A percentile compares a stretch with the other conserved stretches of the same genome.
These are phyloP conservation scores for Cordia subcordata DNA, from an alignment of 257 asterid species.

Conservation along the genomic window DNA sequence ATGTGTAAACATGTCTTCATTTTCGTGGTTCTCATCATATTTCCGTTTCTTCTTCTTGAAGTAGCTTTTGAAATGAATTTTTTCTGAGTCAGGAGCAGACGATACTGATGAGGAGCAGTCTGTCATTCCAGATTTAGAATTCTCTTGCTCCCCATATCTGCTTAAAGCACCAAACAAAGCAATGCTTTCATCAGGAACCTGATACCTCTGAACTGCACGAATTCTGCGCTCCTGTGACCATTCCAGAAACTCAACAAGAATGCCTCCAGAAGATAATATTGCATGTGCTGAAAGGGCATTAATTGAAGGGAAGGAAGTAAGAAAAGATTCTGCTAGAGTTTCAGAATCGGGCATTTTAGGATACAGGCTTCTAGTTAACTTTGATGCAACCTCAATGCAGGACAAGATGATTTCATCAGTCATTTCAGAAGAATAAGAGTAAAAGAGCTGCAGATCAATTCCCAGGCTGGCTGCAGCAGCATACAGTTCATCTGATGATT, in stretches of 20 bases:
- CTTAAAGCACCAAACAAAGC: conserved; percentile 52
- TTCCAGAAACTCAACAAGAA: conserved; percentile 63
- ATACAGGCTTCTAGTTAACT: conserved; percentile 44
- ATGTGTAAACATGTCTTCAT: conserved; percentile 28
- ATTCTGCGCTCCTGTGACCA: conserved; percentile 44
- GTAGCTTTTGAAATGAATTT: conserved; percentile 37
- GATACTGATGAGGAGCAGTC: conserved; percentile 86
- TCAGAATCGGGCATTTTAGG: conserved; percentile 75
- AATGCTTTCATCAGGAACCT: conserved; percentile 69
- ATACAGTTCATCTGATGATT: conserved; percentile 89
- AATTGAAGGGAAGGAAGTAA: conserved; percentile 82
- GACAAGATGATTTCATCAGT: conserved; percentile 79
- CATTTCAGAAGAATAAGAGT: conserved; percentile 70
- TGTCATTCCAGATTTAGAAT: conserved; percentile 79
- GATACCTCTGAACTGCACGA: conserved; percentile 52
- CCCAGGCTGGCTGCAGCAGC: conserved; percentile 97
- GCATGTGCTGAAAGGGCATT: conserved; percentile 94
- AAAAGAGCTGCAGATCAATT: conserved; percentile 73
- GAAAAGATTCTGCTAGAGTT: conserved; percentile 88
- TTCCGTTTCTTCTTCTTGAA: conserved; percentile 50
- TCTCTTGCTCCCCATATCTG: conserved; percentile 86
- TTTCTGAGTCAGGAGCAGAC: conserved; percentile 57
- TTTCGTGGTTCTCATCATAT: conserved; percentile 29
- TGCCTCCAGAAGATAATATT: conserved; percentile 65
- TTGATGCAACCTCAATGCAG: conserved; percentile 59